Evolutionary conservation across 225 moss, liverwort and hornwort species (phyloP).

Genomic region (Rhytidiadelphus loreus): DNA sequence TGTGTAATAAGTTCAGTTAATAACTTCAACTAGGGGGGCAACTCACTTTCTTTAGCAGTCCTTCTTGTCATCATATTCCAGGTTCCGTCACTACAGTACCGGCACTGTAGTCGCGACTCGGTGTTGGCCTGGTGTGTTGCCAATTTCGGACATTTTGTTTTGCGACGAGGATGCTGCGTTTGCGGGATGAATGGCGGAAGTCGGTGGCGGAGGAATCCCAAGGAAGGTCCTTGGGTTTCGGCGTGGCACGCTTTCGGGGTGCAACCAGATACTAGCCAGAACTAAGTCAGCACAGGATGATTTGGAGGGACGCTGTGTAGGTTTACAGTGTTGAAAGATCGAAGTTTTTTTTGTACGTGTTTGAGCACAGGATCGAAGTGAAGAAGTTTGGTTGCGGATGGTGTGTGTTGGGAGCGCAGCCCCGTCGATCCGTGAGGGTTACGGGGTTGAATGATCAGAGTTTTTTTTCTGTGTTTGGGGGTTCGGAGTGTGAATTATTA

Average conservation of each 20-base stretch:
- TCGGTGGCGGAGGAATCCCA: not conserved
- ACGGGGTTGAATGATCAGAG: not conserved
- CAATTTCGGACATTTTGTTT: not conserved
- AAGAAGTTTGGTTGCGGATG: not conserved
- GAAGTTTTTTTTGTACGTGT: not conserved
- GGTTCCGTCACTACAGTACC: not conserved
- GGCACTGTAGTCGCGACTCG: not conserved
- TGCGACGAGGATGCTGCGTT: not conserved
- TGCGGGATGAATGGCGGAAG: slow-evolving; percentile 1
- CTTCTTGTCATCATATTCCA: not conserved
- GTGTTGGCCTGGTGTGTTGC: not conserved
- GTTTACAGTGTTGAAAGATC: not conserved
- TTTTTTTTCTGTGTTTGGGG: not conserved
- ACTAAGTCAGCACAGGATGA: not conserved
- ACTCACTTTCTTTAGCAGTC: not conserved
- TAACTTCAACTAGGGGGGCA: not conserved
- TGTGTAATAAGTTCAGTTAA: not conserved
- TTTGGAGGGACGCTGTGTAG: too few species aligned
- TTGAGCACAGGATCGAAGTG: not conserved
- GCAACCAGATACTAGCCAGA: not conserved
- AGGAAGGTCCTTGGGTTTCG: not conserved
- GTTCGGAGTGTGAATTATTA: not conserved
- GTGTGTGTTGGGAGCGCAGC: not conserved
- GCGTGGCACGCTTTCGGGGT: not conserved
- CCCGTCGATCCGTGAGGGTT: not conserved